Base-by-base conservation (phyloP, 495 filamentous ascomycete species). In the Trichoderma virens region DNA sequence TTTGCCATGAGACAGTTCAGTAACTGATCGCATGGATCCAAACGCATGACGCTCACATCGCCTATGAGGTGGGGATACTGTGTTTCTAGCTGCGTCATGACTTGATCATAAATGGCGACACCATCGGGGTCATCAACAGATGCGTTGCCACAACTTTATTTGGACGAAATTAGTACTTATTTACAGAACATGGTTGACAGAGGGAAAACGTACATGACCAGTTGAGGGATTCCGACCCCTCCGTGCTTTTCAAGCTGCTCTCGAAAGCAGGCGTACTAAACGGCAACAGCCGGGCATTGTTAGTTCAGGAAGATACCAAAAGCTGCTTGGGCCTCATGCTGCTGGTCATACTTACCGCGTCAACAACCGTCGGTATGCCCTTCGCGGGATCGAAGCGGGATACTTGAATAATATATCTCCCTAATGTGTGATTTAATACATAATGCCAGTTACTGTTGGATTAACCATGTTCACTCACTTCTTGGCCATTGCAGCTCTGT, bases 311-410 rank as follows among this genome's bases (percentile, higher is more conserved):
- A n/a, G n/a, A n/a, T n/a, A n/a, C n/a, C n/a, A n/a, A n/a, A n/a
- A n/a, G n/a, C n/a, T n/a, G n/a, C n/a, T n/a, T n/a, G n/a, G n/a
- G n/a, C n/a, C n/a, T n/a, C n/a, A n/a, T n/a, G n/a, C n/a, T n/a
- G n/a, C n/a, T n/a, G n/a, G n/a, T n/a, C n/a, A n/a, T n/a, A n/a
- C n/a, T n/a, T n/a, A n/a, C n/a, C n/a, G 89, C 84, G 60, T 89
- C 85, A 61, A 95, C 79, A 3, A 93, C 90, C 60, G 91, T 89
- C 0, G 86, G 84, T 59, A 94, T 92, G 30, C 91, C 91, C 76
- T 95, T 95, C 43, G 89, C 84, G 0, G 91, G 92, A 66, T 96
- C 91, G 70, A 96, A 96, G 18, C 91, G 87, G 8, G 91, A 88
- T 51, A 94, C 84, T 71, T 96, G 91, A 39, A 88, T 79, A 67